These are phyloP conservation scores for Madurella mycetomatis DNA, from an alignment of 2,329 filamentous ascomycete genomes.

Conservation along the genomic window DNA sequence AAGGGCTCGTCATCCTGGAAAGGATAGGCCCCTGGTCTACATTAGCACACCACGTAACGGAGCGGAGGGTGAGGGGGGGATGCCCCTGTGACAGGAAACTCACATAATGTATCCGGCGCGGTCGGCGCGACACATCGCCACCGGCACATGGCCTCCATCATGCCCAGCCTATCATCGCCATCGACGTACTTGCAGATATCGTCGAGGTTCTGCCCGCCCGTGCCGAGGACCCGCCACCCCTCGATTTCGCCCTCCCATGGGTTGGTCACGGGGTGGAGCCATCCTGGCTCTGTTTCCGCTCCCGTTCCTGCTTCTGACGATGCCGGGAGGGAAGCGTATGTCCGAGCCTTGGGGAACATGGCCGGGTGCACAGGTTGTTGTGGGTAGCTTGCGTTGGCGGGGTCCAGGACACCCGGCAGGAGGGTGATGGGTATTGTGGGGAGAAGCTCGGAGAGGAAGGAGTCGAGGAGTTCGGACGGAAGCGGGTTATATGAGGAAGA, in stretches of 20 bases:
- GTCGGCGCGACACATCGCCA: constrained; percentile 92
- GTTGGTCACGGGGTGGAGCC: constrained; percentile 88
- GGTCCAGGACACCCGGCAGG: constrained; percentile 77
- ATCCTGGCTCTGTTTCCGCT: constrained; percentile 51
- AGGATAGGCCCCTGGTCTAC: constrained; percentile 76
- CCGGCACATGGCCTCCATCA: constrained; percentile 92
- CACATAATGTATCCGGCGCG: constrained; percentile 91
- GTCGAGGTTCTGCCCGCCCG: constrained; percentile 86
- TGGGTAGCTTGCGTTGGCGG: constrained; percentile 82
- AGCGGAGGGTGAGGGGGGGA: too few relatives aligned
- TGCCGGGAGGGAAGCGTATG: constrained; percentile 54
- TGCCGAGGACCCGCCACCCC: constrained; percentile 82
- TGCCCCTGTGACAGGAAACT: constrained; percentile 33
- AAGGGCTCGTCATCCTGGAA: constrained; percentile 94
- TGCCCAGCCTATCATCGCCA: constrained; percentile 69
- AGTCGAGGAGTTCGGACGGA: constrained; percentile 78
- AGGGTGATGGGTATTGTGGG: constrained; percentile 85
- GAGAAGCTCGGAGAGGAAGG: constrained; percentile 74
- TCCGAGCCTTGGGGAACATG: constrained; percentile 74
- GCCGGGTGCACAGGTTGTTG: constrained; percentile 91
- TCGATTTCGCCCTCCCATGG: constrained; percentile 89
- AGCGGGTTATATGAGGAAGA: constrained; percentile 79
- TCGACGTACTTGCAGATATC: constrained; percentile 91
- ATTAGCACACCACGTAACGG: constrained; percentile 8
- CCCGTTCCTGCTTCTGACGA: background rate